Evolutionary conservation across 1,284 basidiomycete genomes (phyloP), one percentile per base, ranked within the genome.

Genomic region (Cutaneotrichosporon daszewskae): DNA sequence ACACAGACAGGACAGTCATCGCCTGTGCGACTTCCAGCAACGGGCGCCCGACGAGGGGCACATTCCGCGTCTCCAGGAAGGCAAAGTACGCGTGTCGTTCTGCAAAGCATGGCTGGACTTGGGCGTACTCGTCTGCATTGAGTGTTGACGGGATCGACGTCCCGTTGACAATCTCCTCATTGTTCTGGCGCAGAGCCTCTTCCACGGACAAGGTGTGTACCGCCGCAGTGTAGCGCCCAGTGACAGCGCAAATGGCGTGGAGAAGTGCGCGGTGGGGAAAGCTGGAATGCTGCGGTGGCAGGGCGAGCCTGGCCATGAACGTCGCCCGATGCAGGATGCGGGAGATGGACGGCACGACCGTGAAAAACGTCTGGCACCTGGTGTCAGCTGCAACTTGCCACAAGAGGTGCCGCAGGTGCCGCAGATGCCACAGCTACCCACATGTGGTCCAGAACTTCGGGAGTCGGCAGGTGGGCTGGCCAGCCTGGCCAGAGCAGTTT

Each of bases 191-290:
- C 11, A 62, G 46, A 3, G 29, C 27, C 20, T 62, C 60, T 2
- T 37, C 47, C 8, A 60, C 55, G 0, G 59, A 42, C 11, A 42
- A 20, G 5, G 49, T 49, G 17, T 47, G 52, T 19, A 61, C 60
- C 0, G 62, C 59, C 4, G 62, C 62, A 4, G 64, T 58, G 38
- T 66, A 67, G 13, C 67, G 57, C 2, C 67, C 62, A 0, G 69
- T 57, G 16, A 66, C 56, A 12, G 72, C 69, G 40, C 70, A 69
- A 29, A 75, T 71, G 17, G 67, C 63, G 51, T 75, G 74, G 1
- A 75, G 52, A 1, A 74, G 53, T 2, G 66, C 59, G 2, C 53
- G 39, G 40, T 72, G 70, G 10, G 73, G 74, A 49, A 73, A 75
- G 7, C 62, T 51, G 7, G 49, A n/a, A 35, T 71, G 65, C 1